Conservation (phyloP, 106 monocot genomes). For the Apostasia ramifera region DNA sequence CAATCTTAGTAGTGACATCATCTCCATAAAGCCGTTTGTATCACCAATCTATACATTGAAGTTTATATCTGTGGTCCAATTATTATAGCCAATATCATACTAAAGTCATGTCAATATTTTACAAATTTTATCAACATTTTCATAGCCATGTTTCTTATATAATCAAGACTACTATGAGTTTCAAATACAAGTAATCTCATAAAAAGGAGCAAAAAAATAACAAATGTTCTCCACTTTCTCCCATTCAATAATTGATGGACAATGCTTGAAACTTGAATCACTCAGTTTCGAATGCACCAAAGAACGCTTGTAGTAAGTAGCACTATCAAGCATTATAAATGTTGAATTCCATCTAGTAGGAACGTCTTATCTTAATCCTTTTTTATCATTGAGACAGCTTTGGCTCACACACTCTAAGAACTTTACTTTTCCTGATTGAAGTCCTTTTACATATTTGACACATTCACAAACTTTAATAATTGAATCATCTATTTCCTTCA, state of each 20-base stretch:
- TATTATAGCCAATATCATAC: too few relatives aligned
- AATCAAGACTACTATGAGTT: too few relatives aligned
- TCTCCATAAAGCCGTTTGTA: too few relatives aligned
- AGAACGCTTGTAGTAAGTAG: neutral
- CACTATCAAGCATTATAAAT: constrained; percentile 8
- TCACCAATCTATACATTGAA: too few relatives aligned
- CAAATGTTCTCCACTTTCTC: neutral
- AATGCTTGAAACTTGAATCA: constrained; percentile 3
- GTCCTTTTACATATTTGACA: constrained; percentile 3
- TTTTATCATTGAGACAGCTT: neutral
- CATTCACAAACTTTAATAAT: neutral
- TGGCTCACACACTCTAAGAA: constrained; percentile 1
- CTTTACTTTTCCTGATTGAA: constrained; percentile 1
- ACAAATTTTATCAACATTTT: too few relatives aligned
- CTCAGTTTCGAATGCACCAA: neutral
- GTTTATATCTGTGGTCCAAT: too few relatives aligned
- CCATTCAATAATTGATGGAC: constrained; percentile 2
- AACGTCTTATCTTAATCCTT: constrained; percentile 7
- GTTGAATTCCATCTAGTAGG: constrained; percentile 6
- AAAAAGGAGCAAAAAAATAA: neutral
- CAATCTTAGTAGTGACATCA: too few relatives aligned
- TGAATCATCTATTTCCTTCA: neutral
- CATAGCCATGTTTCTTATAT: too few relatives aligned
- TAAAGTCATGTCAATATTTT: too few relatives aligned
- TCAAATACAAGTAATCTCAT: neutral